phyloP scores from a whole-genome alignment of 169 alveolate genomes.

The Plasmodium berghei region DNA sequence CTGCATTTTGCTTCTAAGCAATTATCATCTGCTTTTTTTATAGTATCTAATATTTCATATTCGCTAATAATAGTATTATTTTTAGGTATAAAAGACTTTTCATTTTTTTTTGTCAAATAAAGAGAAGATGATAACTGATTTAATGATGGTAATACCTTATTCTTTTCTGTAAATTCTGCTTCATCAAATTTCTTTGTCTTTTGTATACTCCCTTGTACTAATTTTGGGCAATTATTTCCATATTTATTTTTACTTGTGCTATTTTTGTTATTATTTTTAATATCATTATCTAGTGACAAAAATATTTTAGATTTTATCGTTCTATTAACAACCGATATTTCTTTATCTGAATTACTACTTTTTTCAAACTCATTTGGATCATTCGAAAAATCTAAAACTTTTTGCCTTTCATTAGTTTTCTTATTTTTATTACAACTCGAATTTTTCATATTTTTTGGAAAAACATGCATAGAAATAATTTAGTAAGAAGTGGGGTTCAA shows the following conservation, averaged over 20 bases:
- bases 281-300: constrained; percentile 1
- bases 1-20: too few relatives aligned
- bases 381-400: neutral
- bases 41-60: too few relatives aligned
- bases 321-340: constrained; percentile 60
- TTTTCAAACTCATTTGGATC: constrained; percentile 23
- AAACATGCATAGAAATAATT: neutral
- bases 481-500: too few relatives aligned
- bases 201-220: constrained; percentile 1
- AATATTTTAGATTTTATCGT: constrained; percentile 52
- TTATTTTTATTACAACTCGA: constrained; percentile 7
- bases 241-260: constrained; percentile 6
- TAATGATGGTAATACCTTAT: too few relatives aligned
- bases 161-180: too few relatives aligned
- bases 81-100: neutral
- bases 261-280: constrained; percentile 10
- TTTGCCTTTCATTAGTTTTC: constrained; percentile 4
- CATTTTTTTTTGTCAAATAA: neutral
- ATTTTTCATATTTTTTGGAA: constrained; percentile 20
- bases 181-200: neutral
- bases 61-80: too few relatives aligned
- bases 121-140: neutral
- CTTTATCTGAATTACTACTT: constrained; percentile 59
- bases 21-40: too few relatives aligned
- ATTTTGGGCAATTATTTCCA: neutral